These are phyloP conservation scores for Ehretia macrophylla DNA, from an alignment of 257 asterid species.

Conservation along the genomic window DNA sequence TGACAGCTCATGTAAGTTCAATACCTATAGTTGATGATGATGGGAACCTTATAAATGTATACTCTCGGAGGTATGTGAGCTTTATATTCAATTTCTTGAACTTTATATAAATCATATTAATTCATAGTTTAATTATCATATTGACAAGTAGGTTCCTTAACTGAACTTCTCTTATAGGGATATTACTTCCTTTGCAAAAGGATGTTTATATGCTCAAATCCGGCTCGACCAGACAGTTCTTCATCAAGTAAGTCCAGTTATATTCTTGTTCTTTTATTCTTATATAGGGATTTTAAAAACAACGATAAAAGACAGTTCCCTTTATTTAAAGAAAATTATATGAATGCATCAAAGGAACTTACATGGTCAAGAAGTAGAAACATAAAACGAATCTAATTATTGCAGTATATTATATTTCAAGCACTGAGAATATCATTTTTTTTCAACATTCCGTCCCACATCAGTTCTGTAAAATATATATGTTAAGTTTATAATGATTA, in stretches of 20 bases:
- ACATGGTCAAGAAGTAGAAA: no score
- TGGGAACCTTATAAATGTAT: constrained; percentile 45
- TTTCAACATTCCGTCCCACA: no score
- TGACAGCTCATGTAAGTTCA: constrained; percentile 62
- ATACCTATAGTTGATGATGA: constrained; percentile 50
- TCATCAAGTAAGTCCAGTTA: constrained; percentile 40
- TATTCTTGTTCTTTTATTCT: no score
- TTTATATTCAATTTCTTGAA: constrained; percentile 2
- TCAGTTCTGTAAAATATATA: no score
- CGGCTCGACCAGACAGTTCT: constrained; percentile 49
- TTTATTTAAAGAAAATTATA: no score
- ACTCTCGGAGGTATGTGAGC: constrained; percentile 52
- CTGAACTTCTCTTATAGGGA: constrained; percentile 39
- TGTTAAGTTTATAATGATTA: no score
- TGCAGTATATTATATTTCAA: no score
- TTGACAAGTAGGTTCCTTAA: not conserved
- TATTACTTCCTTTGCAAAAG: constrained; percentile 56
- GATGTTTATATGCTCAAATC: constrained; percentile 39
- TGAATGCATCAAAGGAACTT: no score
- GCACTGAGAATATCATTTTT: no score
- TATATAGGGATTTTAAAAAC: no score
- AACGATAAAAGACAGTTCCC: no score
- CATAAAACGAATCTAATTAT: no score
- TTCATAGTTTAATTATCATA: not conserved
- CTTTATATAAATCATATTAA: not conserved